Evolutionary conservation across 108 stramenopile species (phyloP), one percentile per base, ranked within the genome.

Genomic region (Seminavis robusta): DNA sequence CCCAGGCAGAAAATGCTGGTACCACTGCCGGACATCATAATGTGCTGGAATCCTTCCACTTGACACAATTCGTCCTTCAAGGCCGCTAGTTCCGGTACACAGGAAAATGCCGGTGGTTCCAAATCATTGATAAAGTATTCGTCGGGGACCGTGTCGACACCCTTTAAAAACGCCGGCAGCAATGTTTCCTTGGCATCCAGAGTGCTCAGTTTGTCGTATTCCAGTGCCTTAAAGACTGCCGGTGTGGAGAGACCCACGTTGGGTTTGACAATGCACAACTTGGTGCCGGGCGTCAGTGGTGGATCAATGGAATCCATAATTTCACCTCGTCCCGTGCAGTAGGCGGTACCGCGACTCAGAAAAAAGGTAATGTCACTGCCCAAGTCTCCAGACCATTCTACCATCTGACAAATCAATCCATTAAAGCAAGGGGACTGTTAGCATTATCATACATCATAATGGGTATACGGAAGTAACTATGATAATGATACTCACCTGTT

Each of bases 361-460:
- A 97, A 97, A 64, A 97, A 97, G 15, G 97, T 95, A 32, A 97
- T 95, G 55, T 97, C 97, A 48, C 90, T 92, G 11, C 96, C 96
- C 28, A 97, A 62, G 25, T 71, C 94, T 15, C 76, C 94, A 39
- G 90, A 90, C 96, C 96, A 97, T 60, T 90, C 83, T 46, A 93
- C 77, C 52, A 96, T 90, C 76, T 96, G 42, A 37, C 23, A n/a
- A 10, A 43, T 31, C 19, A 53, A 52, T 4, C 6, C 31, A 33
- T 25, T 27, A 26, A 27, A 61, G 17, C 36, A 52, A 11, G 16
- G 25, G 33, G 10, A n/a, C 28, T n/a, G 16, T 6, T 39, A n/a
- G 15, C 42, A 37, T 11, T 8, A 37, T 37, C 10, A 37, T 11
- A 37, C 36, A 8, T 11, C 36, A 8, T 13, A 37, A 13, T 11